These are phyloP conservation scores for Pseudognaphalium luteoalbum DNA, from an alignment of 129 eudicot species.

Conservation along the genomic window DNA sequence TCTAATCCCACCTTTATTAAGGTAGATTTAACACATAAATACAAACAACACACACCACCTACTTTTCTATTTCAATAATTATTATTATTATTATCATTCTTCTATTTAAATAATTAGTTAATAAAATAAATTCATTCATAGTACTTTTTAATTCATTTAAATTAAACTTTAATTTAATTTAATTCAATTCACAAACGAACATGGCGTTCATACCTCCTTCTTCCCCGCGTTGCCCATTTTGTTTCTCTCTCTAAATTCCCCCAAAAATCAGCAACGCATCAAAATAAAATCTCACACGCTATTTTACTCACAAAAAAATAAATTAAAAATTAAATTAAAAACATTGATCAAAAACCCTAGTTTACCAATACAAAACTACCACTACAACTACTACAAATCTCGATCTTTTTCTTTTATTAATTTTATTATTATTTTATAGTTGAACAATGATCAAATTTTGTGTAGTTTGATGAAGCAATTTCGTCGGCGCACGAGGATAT, in stretches of 20 bases:
- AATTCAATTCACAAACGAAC: constrained; percentile 26
- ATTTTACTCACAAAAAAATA: not conserved
- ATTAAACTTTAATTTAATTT: no score
- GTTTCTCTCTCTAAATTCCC: constrained; percentile 35
- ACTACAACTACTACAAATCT: constrained; percentile 5
- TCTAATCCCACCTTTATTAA: not conserved
- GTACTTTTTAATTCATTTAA: no score
- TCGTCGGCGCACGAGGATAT: constrained; percentile 68
- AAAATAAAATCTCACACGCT: constrained; percentile 18
- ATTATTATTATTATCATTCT: no score
- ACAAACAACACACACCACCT: not conserved
- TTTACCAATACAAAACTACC: not conserved
- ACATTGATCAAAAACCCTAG: constrained; percentile 45
- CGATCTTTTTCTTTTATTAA: constrained; percentile 6
- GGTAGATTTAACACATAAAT: not conserved
- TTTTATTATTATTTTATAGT: not conserved
- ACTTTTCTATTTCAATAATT: not conserved
- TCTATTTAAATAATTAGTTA: not conserved
- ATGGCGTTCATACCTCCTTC: constrained; percentile 48
- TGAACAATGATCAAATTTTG: constrained; percentile 9
- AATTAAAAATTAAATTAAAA: not conserved
- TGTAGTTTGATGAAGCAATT: constrained; percentile 57
- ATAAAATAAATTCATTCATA: no score
- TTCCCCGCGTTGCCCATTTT: constrained; percentile 39
- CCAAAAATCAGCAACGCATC: constrained; percentile 33